Base-by-base conservation (phyloP, 805 yeast species). In the Maudiozyma saulgeensis region DNA sequence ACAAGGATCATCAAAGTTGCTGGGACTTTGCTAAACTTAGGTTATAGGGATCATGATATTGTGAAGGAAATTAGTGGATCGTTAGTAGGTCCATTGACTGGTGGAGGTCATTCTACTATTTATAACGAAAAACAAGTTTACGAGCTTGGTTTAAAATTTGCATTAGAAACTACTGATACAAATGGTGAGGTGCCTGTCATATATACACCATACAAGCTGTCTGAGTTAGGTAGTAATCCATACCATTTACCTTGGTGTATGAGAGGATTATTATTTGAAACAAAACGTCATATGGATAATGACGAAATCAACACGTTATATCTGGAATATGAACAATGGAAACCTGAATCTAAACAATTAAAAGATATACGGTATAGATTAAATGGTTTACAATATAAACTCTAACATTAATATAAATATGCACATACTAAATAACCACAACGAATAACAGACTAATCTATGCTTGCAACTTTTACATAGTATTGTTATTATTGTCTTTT, bases 51-150 rank as follows among this genome's bases (percentile, higher is more conserved):
- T 61, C 91, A 87, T 62, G 93, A 89, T 21, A 84, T 93, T 13
- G 72, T 91, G 19, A 82, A 82, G 53, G 97, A 93, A 62, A 75
- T 91, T 41, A 87, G 96, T 49, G 76, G 74, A 41, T 75, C 87
- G 0, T 66, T 85, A 53, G 93, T 95, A 0, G 99, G 99, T 0
- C 85, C 96, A 1, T 70, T 93, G 47, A 91, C 96, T 0, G 96
- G 97, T 2, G 90, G 93, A 7, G 99, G 99, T 0, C 99, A 91
- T 64, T 89, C 97, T 0, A 83, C 78, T 53, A 81, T 93, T 26
- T 91, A 91, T 66, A 84, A 86, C 58, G 96, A 87, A 55, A 79
- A 82, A 4, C 78, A 81, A 49, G 98, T 93, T 0, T 91, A 91
- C 62, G 87, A 82, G 55, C 62, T 87, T 52, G 96, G 93, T 0